A percentile compares a stretch with the other conserved stretches of the same genome.
Evolutionary conservation across 768 basidiomycete species (phyloP).

Genomic region (Rhizopogon roseolus): DNA sequence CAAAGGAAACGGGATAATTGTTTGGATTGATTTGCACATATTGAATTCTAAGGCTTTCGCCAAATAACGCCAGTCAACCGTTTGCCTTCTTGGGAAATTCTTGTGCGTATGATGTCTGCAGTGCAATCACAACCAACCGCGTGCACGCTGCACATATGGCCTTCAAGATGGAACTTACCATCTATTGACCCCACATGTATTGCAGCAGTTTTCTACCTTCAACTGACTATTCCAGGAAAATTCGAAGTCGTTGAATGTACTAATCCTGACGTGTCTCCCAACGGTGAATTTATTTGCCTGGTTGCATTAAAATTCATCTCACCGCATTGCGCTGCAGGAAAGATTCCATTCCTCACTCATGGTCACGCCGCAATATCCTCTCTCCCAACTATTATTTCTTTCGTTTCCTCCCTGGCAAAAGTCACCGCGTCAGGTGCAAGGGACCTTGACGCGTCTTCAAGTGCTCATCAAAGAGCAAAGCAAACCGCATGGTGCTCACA

Average conservation of each 20-base stretch:
- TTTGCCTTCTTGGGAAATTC: not conserved
- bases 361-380: conserved; percentile 45
- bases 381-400: conserved; percentile 59
- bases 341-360: conserved; percentile 68
- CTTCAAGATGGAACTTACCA: conserved; percentile 56
- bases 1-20: not conserved
- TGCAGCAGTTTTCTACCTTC: conserved; percentile 62
- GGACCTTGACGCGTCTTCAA: conserved; percentile 48
- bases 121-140: not conserved
- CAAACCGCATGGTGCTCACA: conserved; percentile 62
- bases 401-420: conserved; percentile 48
- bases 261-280: conserved; percentile 70
- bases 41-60: conserved; percentile 10
- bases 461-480: conserved; percentile 44
- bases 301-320: not conserved
- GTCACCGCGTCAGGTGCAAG: conserved; percentile 25
- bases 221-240: conserved; percentile 62
- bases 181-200: conserved; percentile 67
- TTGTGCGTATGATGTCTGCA: conserved; percentile 12
- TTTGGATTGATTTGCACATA: conserved; percentile 13
- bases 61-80: conserved; percentile 6
- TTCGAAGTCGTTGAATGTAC: conserved; percentile 58
- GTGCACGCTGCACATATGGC: conserved; percentile 60
- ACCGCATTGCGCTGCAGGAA: conserved; percentile 37
- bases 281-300: conserved; percentile 42